phyloP scores from a whole-genome alignment of 192 early-diverging fungal species.

The Pecoramyces ruminantium region DNA sequence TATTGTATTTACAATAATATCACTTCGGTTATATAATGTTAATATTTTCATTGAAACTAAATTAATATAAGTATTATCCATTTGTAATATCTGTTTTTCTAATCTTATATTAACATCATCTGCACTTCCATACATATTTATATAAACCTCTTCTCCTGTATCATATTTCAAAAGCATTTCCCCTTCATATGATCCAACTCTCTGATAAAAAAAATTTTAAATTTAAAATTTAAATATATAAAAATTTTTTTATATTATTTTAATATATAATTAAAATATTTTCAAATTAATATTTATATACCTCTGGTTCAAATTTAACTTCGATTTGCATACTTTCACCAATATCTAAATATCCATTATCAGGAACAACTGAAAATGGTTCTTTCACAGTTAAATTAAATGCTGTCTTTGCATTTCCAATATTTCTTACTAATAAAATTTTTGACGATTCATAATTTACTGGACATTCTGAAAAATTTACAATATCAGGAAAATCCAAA shows the following conservation, averaged over 20 bases:
- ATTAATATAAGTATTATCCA: constrained; percentile 36
- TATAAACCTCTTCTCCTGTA: constrained; percentile 22
- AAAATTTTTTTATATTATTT: too few relatives aligned
- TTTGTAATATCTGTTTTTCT: constrained; percentile 18
- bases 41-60: constrained; percentile 20
- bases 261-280: too few relatives aligned
- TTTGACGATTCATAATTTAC: constrained; percentile 16
- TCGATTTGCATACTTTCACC: constrained; percentile 25
- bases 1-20: constrained; percentile 18
- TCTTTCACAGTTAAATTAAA: constrained; percentile 13
- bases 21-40: constrained; percentile 24
- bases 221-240: too few relatives aligned
- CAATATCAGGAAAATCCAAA: constrained; percentile 32
- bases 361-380: constrained; percentile 22
- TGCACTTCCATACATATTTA: constrained; percentile 17
- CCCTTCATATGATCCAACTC: constrained; percentile 17
- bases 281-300: too few relatives aligned
- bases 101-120: constrained; percentile 31
- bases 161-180: constrained; percentile 22
- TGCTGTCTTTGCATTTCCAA: constrained; percentile 25
- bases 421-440: constrained; percentile 33
- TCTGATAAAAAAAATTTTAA: too few relatives aligned
- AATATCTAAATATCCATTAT: constrained; percentile 16
- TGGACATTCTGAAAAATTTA: constrained; percentile 21
- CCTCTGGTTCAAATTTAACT: constrained; percentile 23